phyloP scores from a whole-genome alignment of 2,329 filamentous ascomycete genomes.

The Ceratocystis cacaofunesta region DNA sequence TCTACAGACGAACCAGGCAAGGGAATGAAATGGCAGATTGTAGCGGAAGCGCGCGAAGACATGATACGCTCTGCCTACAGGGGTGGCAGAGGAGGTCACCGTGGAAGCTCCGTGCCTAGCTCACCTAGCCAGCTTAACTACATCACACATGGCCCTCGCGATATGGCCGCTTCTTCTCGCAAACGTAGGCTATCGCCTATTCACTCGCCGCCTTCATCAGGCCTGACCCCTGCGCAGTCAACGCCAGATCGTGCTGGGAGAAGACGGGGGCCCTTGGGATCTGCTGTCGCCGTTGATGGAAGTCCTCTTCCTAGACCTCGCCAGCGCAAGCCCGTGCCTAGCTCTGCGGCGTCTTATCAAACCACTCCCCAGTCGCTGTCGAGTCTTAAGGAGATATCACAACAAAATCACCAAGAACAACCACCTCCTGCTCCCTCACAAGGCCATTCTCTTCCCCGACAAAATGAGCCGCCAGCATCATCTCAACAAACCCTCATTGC shows the following conservation, averaged over 20 bases:
- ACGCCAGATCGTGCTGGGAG: slow-evolving; percentile 38
- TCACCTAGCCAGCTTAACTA: slow-evolving; percentile 48
- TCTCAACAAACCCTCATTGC: slow-evolving; percentile 14
- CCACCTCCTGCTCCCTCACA: background rate
- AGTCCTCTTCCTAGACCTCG: slow-evolving; percentile 47
- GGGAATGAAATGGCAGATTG: slow-evolving; percentile 98
- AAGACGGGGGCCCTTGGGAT: slow-evolving; percentile 20
- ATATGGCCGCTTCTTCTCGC: slow-evolving; percentile 38
- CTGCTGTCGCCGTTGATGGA: slow-evolving; percentile 37
- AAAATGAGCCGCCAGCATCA: slow-evolving; percentile 2
- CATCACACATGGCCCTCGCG: slow-evolving; percentile 42
- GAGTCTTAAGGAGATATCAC: slow-evolving; percentile 20
- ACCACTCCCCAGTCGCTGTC: slow-evolving; percentile 33
- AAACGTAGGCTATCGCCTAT: slow-evolving; percentile 43
- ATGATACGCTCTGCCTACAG: slow-evolving; percentile 61
- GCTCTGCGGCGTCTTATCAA: slow-evolving; percentile 21
- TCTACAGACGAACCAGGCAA: slow-evolving; percentile 93
- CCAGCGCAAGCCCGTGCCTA: slow-evolving; percentile 12
- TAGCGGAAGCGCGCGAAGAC: slow-evolving; percentile 68
- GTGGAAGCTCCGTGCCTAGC: slow-evolving; percentile 56
- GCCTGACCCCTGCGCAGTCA: slow-evolving; percentile 36
- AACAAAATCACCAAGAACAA: background rate
- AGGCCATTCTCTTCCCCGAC: background rate
- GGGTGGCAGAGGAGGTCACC: slow-evolving; percentile 46
- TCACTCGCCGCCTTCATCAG: slow-evolving; percentile 40